Evolutionary conservation across 768 basidiomycete species (phyloP).

Genomic region (Termitomyces bulborhizus): DNA sequence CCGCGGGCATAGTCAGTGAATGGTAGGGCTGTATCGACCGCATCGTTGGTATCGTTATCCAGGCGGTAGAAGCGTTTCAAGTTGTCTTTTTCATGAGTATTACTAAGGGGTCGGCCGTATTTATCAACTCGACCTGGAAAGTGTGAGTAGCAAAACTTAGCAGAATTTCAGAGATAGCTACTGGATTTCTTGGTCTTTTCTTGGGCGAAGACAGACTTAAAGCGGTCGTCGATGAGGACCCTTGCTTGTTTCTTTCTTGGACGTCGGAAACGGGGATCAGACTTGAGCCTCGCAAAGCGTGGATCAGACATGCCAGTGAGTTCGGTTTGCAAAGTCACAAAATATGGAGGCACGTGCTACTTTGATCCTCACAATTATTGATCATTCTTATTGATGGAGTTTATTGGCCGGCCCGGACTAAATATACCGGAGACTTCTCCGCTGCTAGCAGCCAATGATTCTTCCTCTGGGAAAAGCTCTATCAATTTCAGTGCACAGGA

Average conservation of each 20-base stretch:
- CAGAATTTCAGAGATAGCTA: not conserved
- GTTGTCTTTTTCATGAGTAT: slow-evolving; percentile 68
- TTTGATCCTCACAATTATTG: not conserved
- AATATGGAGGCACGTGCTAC: slow-evolving; percentile 9
- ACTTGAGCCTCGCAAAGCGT: slow-evolving; percentile 81
- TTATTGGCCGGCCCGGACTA: too few relatives aligned
- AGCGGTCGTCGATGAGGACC: slow-evolving; percentile 87
- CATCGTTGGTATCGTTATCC: slow-evolving; percentile 26
- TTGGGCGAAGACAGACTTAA: slow-evolving; percentile 68
- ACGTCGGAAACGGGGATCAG: slow-evolving; percentile 89
- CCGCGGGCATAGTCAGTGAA: slow-evolving; percentile 86
- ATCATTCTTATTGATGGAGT: too few relatives aligned
- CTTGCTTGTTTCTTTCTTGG: slow-evolving; percentile 77
- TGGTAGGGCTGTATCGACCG: slow-evolving; percentile 22
- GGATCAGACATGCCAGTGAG: slow-evolving; percentile 58
- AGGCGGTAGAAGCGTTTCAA: slow-evolving; percentile 79
- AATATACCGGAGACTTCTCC: too few relatives aligned
- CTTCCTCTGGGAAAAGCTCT: too few relatives aligned
- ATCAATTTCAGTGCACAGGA: too few relatives aligned
- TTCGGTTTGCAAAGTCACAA: not conserved
- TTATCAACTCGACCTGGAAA: slow-evolving; percentile 72
- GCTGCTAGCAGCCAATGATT: too few relatives aligned
- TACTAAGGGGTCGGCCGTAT: slow-evolving; percentile 72
- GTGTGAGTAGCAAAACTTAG: slow-evolving; percentile 1
- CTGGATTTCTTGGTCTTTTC: slow-evolving; percentile 28